Base-by-base conservation (phyloP, 306 rosid species). In the Cucumis cinereus region DNA sequence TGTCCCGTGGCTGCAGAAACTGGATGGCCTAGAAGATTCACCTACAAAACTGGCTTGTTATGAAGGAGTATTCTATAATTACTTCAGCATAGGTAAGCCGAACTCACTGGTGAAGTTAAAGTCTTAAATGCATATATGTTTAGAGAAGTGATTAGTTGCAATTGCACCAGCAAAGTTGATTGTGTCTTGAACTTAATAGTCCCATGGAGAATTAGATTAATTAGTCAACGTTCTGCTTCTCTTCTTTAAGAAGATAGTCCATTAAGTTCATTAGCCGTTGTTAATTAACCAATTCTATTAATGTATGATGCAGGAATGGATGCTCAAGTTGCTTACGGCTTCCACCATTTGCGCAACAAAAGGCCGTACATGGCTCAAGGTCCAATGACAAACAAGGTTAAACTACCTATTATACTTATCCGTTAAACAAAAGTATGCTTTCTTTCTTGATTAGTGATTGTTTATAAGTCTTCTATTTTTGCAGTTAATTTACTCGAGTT, bases 311-410 rank as follows among this genome's bases (percentile, higher is more conserved):
- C 85, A 92, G 99, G 99, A 85, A 95, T 95, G 99, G 99, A 95
- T 83, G 99, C 98, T 69, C 89, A 87, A 83, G 96, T 95, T 80
- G 97, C 99, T 74, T 90, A 95, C 82, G 97, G 98, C 52, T 95
- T 95, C 83, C 98, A 95, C 81, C 94, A 87, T 88, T 83, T 95
- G 74, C 96, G 99, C 35, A 84, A 95, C 50, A 89, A 95, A 82
- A 92, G 91, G 80, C 98, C 98, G 30, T 84, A 85, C 81, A 90
- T 95, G 85, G 96, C 99, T 54, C 90, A 78, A 53, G 98, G 98
- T 78, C 99, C 99, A 64, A 78, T 95, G 73, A 19, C 98, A 75
- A 95, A 95, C 79, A 95, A 90, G 99, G 99, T 92, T 55, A 7
- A 24, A 47, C 23, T 24, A 26, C 2, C 19, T 26, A 17, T 45